phyloP scores from a whole-genome alignment of 2,329 filamentous ascomycete species.

The Xylariaceae sp. region DNA sequence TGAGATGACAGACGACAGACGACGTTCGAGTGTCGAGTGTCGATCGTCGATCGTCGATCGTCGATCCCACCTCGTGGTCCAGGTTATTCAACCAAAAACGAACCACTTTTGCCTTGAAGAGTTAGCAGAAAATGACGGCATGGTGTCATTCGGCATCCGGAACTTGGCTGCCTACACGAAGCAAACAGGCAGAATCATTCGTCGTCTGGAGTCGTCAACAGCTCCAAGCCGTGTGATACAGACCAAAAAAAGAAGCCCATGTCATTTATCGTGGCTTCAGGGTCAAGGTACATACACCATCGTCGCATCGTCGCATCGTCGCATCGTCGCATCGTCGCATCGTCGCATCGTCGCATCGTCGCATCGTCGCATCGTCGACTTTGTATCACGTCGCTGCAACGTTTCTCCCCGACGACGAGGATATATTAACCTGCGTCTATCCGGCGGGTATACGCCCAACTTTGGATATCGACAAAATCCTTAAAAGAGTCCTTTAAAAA shows the following conservation, averaged over 20 bases:
- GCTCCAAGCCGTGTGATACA: neutral
- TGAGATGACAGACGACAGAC: neutral
- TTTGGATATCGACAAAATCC: no score
- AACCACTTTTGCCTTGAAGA: neutral
- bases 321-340: neutral
- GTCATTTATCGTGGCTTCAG: no score
- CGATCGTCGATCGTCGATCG: neutral
- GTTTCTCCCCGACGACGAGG: constrained; percentile 4
- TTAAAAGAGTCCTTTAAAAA: no score
- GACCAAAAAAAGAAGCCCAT: neutral
- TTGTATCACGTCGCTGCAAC: constrained; percentile 10
- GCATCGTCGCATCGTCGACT: neutral
- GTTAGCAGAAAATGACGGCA: neutral
- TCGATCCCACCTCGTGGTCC: neutral
- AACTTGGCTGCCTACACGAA: neutral
- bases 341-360: neutral
- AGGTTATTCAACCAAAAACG: neutral
- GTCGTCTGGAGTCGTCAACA: neutral
- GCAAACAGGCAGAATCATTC: neutral
- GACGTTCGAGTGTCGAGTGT: neutral
- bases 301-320: neutral
- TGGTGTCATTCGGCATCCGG: neutral
- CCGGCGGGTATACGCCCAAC: neutral
- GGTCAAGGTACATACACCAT: no score
- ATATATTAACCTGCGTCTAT: neutral